phyloP scores from a whole-genome alignment of 2,329 filamentous ascomycete species.

The Aureobasidium sp. region DNA sequence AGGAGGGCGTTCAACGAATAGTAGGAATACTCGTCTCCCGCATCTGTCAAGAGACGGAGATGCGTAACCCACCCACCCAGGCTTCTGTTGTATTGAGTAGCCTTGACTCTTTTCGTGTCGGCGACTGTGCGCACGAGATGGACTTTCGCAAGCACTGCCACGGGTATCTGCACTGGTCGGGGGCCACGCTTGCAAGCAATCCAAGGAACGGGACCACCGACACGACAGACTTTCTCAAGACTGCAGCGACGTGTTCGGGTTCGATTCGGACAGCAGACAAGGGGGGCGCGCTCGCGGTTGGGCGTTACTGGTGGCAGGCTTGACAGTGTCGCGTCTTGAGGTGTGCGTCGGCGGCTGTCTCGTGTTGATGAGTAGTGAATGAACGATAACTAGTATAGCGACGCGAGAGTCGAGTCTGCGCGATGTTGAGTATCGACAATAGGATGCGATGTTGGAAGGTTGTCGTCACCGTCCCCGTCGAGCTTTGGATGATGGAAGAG shows the following conservation, averaged over 20 bases:
- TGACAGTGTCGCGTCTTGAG: background rate
- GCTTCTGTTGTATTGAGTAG: background rate
- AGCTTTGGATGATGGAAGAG: background rate
- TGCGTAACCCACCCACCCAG: constrained; percentile 7
- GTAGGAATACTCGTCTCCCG: background rate
- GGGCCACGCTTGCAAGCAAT: background rate
- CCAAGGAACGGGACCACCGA: background rate
- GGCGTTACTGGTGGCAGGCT: constrained; percentile 7
- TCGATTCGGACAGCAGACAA: background rate
- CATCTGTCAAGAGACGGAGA: background rate
- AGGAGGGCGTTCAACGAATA: background rate
- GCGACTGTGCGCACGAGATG: background rate
- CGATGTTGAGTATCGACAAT: background rate
- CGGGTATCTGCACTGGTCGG: constrained; percentile 7
- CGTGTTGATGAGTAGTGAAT: background rate
- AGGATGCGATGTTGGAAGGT: background rate
- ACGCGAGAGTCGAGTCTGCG: background rate
- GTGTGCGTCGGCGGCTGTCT: too few species aligned
- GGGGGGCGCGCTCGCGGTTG: constrained; percentile 8
- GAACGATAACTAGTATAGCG: background rate
- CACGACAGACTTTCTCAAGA: background rate
- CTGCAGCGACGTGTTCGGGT: background rate
- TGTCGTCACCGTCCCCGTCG: background rate
- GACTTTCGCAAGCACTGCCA: background rate
- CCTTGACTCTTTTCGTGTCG: background rate